Base-by-base conservation (phyloP, 148 eudicot species). In the Vaccinium corymbosum region DNA sequence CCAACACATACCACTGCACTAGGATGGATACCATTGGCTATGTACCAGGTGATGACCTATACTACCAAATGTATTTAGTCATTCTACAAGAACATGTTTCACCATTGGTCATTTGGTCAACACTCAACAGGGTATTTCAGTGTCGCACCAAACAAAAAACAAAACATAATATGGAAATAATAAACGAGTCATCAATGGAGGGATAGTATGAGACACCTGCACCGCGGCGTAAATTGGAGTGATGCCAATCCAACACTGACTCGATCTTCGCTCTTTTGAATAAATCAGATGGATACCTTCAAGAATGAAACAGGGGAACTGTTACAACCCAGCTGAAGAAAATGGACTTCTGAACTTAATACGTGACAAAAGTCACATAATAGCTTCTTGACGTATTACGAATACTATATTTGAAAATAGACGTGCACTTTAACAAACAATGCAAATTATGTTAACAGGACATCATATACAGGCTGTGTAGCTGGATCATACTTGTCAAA, bases 161-260 rank as follows among this genome's bases (percentile, higher is more conserved):
- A 35, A 11, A 6, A 68, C 25, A 68, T 68, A 12, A 13, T 13
- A 68, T 12, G 73, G 14, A 68, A 29, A 68, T 68, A 13, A 68
- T 29, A 68, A 27, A 12, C 73, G 27, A 68, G 73, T 68, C 0
- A 3, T 68, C 73, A 29, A 68, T 6, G 7, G 13, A 68, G 7
- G 38, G 29, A 68, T 53, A 74, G 82, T 71, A 80, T 29, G 11
- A 38, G 59, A 66, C 82, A 96, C 99, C 91, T 92, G 99, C 85
- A 83, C 98, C 98, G 56, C 83, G 90, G 13, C 97, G 99, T 86
- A 96, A 85, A 91, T 93, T 96, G 74, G 89, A 87, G 87, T 94
- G 99, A 91, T 96, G 99, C 99, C 98, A 96, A 90, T 96, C 98
- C 87, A 96, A 86, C 52, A 96, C 99, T 32, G 98, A 94, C 75